These are phyloP conservation scores for Elsinoe ampelina DNA, from an alignment of 2,329 filamentous ascomycete species.

Conservation along the genomic window DNA sequence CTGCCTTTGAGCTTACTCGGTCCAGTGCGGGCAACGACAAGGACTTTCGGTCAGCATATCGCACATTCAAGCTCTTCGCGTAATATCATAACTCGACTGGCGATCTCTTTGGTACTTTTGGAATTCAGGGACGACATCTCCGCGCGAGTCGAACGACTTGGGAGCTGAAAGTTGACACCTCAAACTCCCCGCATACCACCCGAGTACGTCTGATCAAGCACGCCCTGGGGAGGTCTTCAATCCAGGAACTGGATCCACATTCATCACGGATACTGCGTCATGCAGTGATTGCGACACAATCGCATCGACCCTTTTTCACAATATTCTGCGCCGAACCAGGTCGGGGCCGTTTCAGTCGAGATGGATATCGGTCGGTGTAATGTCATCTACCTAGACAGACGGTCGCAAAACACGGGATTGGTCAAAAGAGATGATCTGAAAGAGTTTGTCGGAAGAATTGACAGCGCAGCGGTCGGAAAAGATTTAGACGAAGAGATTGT, in stretches of 20 bases:
- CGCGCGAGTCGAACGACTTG: too few relatives aligned
- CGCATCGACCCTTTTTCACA: background rate
- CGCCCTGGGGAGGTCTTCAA: background rate
- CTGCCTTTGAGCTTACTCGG: background rate
- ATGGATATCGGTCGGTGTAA: constrained; percentile 39
- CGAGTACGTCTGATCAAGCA: background rate
- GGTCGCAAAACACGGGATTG: constrained; percentile 25
- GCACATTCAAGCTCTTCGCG: background rate
- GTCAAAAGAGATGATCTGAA: constrained; percentile 29
- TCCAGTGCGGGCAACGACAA: background rate
- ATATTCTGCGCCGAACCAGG: background rate
- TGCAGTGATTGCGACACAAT: constrained; percentile 1
- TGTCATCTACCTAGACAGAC: constrained; percentile 36
- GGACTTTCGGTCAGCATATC: background rate
- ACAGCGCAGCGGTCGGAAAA: constrained; percentile 18
- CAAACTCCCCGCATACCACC: background rate
- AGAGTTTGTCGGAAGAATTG: constrained; percentile 22
- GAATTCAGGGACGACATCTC: too few relatives aligned
- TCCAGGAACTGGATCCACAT: background rate
- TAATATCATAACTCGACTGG: background rate
- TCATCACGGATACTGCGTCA: background rate
- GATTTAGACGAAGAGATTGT: constrained; percentile 26
- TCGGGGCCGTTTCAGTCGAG: background rate
- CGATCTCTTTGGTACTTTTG: background rate
- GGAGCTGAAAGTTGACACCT: background rate